phyloP scores from a whole-genome alignment of 2,329 filamentous ascomycete species.

The Stagonosporopsis rhizophila region DNA sequence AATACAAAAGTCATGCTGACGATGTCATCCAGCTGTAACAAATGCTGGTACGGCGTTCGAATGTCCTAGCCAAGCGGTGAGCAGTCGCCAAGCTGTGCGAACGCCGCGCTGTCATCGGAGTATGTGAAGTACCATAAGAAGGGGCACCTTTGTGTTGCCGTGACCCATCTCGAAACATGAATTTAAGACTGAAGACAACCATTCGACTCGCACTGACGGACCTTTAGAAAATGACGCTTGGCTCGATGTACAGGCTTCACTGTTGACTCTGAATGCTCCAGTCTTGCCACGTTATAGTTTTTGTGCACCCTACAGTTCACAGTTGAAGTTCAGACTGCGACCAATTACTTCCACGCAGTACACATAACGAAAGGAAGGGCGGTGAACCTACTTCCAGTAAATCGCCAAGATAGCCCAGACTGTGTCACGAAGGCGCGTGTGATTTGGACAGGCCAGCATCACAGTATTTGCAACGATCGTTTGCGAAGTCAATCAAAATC shows the following conservation, averaged over 20 bases:
- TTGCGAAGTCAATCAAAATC: not conserved
- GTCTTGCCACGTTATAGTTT: too few relatives aligned
- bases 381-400: not conserved
- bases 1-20: constrained; percentile 15
- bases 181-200: not conserved
- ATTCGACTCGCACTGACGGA: not conserved
- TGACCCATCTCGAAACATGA: not conserved
- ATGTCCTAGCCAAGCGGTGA: constrained; percentile 2
- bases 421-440: not conserved
- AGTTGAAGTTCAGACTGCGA: too few relatives aligned
- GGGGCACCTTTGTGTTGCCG: not conserved
- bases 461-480: not conserved
- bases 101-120: not conserved
- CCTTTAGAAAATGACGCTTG: not conserved
- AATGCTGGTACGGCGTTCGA: not conserved
- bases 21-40: not conserved
- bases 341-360: too few relatives aligned
- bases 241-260: too few relatives aligned
- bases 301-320: too few relatives aligned
- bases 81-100: constrained; percentile 1
- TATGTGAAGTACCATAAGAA: constrained; percentile 2
- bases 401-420: not conserved
- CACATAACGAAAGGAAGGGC: too few relatives aligned
- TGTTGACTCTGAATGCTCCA: too few relatives aligned
- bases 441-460: not conserved